phyloP scores from a whole-genome alignment of 345 rosid species.

The Gossypium sturtianum region DNA sequence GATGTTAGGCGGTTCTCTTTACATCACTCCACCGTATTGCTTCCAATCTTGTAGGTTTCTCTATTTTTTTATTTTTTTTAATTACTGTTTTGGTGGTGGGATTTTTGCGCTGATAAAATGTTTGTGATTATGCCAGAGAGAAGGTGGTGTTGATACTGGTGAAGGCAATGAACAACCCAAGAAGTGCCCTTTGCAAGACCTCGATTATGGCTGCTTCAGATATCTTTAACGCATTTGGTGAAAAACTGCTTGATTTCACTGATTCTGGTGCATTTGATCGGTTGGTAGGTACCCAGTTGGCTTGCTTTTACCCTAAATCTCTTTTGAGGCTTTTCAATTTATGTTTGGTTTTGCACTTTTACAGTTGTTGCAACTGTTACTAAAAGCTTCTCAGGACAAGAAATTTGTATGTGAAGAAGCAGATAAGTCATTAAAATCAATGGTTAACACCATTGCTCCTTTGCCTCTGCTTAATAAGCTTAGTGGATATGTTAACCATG shows the following conservation, averaged over 20 bases:
- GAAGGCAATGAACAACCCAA: slow-evolving; percentile 85
- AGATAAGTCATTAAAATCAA: slow-evolving; percentile 45
- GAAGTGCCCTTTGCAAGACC: slow-evolving; percentile 92
- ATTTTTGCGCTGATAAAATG: neutral
- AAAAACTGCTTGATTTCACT: slow-evolving; percentile 42
- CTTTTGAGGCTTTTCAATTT: neutral
- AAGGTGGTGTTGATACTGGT: slow-evolving; percentile 60
- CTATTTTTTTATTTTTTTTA: neutral
- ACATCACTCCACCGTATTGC: slow-evolving; percentile 57
- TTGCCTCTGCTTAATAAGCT: slow-evolving; percentile 59
- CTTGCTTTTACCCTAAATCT: too few species aligned
- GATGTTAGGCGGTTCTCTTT: slow-evolving; percentile 55
- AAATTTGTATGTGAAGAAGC: slow-evolving; percentile 92
- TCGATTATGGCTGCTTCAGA: slow-evolving; percentile 86
- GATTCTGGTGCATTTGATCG: slow-evolving; percentile 51
- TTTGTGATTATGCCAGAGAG: slow-evolving; percentile 37
- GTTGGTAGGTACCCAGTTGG: slow-evolving; percentile 34
- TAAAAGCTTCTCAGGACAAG: slow-evolving; percentile 95
- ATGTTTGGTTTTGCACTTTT: neutral
- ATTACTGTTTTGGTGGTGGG: neutral
- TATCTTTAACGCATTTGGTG: slow-evolving; percentile 61
- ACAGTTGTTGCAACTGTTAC: slow-evolving; percentile 63
- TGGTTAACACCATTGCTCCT: slow-evolving; percentile 55
- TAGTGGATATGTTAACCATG: slow-evolving; percentile 43
- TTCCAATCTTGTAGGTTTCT: slow-evolving; percentile 45